Base-by-base conservation (phyloP, 345 rosid species). In the Rhodamnia argentea region DNA sequence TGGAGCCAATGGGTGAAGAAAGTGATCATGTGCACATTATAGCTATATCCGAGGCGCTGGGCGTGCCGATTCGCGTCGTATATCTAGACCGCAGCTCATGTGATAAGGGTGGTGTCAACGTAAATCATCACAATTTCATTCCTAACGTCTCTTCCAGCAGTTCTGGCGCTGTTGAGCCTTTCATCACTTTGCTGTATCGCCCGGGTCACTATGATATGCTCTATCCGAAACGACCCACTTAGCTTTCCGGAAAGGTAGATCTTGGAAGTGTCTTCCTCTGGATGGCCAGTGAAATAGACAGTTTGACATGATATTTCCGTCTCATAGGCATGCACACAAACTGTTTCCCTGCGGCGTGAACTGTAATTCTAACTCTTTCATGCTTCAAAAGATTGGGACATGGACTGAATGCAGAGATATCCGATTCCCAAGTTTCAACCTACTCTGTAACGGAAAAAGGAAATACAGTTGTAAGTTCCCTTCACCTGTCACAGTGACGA, bases 1-100 rank as follows among this genome's bases (percentile, higher is more conserved):
- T 98, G 87, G 99, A 98, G 91, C 99, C 99, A 13, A 98, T 98
- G 99, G 99, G 99, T 76, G 99, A 98, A 91, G 99, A 96, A 92
- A 98, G 99, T 59, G 99, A 98, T 87, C 99, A 95, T 89, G 94
- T 98, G 83, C 99, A 98, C 93, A 98, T 98, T 83, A 96, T 95
- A 60, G 98, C 99, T 82, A 90, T 97, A 86, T 96, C 99, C 24
- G 99, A 97, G 86, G 96, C 98, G 50, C 84, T 97, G 85, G 98
- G 98, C 53, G 98, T 97, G 85, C 94, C 99, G 29, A 95, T 98
- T 86, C 94, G 99, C 51, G 96, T 96, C 87, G 93, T 95, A 83
- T 98, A 98, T 90, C 97, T 98, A 85, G 99, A 98, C 85, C 96
- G 99, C 86, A 98, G 99, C 88, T 94, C 98, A 37, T 94, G 98